Evolutionary conservation across 176 grass and related monocot species (phyloP), one percentile per base, ranked within the genome.

Genomic region (Ananas comosus): DNA sequence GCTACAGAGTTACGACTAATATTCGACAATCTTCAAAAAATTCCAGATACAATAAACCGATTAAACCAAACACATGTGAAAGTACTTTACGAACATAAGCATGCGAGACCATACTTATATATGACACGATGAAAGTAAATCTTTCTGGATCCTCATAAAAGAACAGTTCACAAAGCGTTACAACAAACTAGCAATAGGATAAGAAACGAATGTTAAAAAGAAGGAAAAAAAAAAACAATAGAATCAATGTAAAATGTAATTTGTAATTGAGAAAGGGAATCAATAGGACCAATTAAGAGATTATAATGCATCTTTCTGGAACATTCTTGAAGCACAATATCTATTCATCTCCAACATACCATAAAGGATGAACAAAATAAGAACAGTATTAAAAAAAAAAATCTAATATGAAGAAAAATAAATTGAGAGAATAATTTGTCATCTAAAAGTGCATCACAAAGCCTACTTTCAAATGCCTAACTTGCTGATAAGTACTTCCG

Each of bases 401-500:
- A 58, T 58, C 1, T 58, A n/a, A n/a, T 58, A n/a, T 58, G 16
- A 58, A 18, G 7, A 58, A 2, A 13, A 58, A 58, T 18, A 58
- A 17, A n/a, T 58, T 58, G 18, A 58, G 4, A 58, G 53, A 27
- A 14, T 54, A 58, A 58, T 17, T 58, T 58, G 13, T n/a, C 14
- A 58, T 58, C 18, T 7, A 17, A 58, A 66, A 48, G 14, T 48
- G 47, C 64, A 27, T 33, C 28, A 14, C 64, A 14, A 48, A 13
- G 42, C 64, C 28, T 66, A 33, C 64, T 66, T 66, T 66, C 64
- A 14, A 66, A 66, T 48, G 24, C 27, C 13, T 33, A 66, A 48
- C 13, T 66, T 13, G 27, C 64, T 66, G 14, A 33, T 66, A 66
- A 66, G 14, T 66, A 66, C 64, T 13, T 10, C 28, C 28, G 47